phyloP scores from a whole-genome alignment of 2,329 filamentous ascomycete genomes.

The Neofusicoccum kwambonambiense region DNA sequence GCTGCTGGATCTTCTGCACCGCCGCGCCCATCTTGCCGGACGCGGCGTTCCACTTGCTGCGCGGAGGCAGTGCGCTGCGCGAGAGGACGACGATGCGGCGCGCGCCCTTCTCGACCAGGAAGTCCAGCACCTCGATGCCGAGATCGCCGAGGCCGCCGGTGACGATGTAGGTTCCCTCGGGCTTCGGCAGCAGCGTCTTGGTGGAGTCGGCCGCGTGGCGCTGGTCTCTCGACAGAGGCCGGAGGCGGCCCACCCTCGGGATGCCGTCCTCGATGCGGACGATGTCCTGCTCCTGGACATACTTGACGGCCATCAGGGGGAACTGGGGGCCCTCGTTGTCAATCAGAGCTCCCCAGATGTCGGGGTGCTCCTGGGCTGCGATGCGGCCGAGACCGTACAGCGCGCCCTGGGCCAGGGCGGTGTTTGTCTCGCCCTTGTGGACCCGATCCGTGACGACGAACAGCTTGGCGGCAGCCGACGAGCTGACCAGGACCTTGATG shows the following conservation, averaged over 20 bases:
- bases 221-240: slow-evolving; percentile 26
- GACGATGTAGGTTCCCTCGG: slow-evolving; percentile 45
- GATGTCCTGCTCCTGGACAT: slow-evolving; percentile 39
- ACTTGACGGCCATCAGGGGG: slow-evolving; percentile 38
- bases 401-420: slow-evolving; percentile 36
- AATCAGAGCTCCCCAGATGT: slow-evolving; percentile 40
- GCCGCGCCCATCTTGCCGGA: slow-evolving; percentile 19
- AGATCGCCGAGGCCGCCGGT: slow-evolving; percentile 44
- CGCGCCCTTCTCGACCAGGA: slow-evolving; percentile 42
- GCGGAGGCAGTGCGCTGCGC: slow-evolving; percentile 37
- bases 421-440: slow-evolving; percentile 26
- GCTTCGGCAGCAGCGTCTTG: slow-evolving; percentile 23
- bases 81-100: slow-evolving; percentile 43
- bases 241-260: slow-evolving; percentile 33
- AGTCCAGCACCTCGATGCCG: slow-evolving; percentile 39
- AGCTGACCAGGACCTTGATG: slow-evolving; percentile 22
- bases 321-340: slow-evolving; percentile 35
- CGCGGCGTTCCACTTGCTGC: slow-evolving; percentile 30
- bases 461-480: slow-evolving; percentile 23
- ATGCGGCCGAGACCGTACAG: slow-evolving; percentile 40
- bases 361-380: slow-evolving; percentile 40
- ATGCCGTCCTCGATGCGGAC: slow-evolving; percentile 42
- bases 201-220: slow-evolving; percentile 11
- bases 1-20: slow-evolving; percentile 21
- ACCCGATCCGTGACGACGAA: slow-evolving; percentile 33